Conservation (phyloP, 2,329 filamentous ascomycete species). For the Fusarium sp. region DNA sequence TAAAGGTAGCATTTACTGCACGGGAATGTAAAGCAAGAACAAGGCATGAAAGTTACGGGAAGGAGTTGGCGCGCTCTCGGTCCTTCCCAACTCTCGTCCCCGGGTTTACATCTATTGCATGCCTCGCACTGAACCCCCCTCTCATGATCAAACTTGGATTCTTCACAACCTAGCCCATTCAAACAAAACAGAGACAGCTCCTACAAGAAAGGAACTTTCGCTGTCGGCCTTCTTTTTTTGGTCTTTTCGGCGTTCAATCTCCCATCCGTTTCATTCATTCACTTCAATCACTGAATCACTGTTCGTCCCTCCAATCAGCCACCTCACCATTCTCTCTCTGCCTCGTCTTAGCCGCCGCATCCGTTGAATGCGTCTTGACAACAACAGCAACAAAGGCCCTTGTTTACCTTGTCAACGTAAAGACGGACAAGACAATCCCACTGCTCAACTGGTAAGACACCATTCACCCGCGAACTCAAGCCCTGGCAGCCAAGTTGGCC, state of each 20-base stretch:
- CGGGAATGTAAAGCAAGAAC: neutral
- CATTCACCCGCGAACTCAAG: constrained; percentile 12
- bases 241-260: neutral
- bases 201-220: constrained; percentile 1
- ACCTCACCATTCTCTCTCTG: neutral
- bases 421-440: constrained; percentile 19
- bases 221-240: constrained; percentile 18
- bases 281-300: neutral
- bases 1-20: neutral
- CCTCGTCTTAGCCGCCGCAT: constrained; percentile 26
- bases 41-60: neutral
- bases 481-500: constrained; percentile 19
- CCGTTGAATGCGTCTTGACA: constrained; percentile 19
- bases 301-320: constrained; percentile 1
- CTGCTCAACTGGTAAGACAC: constrained; percentile 36
- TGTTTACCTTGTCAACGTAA: constrained; percentile 13
- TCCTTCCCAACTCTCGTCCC: neutral
- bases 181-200: neutral
- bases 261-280: constrained; percentile 11
- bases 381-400: constrained; percentile 14
- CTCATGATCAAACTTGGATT: constrained; percentile 12
- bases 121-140: neutral
- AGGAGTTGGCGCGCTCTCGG: neutral
- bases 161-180: neutral
- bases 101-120: neutral